Conservation (phyloP, 2,329 filamentous ascomycete species). For the Colletotrichum kahawae region DNA sequence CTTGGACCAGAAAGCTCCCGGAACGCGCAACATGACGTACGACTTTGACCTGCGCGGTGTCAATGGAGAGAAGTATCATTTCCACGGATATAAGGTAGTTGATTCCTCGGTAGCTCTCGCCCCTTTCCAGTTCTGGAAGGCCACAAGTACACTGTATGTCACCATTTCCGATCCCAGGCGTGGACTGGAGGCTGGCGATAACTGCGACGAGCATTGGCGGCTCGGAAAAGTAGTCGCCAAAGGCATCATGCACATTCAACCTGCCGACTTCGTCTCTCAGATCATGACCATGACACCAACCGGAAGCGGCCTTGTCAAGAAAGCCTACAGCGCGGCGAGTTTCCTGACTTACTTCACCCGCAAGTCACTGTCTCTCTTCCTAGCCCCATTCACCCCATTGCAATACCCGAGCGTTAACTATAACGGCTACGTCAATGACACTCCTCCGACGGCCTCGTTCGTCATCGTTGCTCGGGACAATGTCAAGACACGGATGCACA, state of each 20-base stretch:
- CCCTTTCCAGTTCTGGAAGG: constrained; percentile 62
- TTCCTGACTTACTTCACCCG: constrained; percentile 63
- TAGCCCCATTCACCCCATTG: constrained; percentile 59
- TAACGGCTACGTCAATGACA: constrained; percentile 59
- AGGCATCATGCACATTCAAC: constrained; percentile 63
- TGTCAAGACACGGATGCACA: constrained; percentile 56
- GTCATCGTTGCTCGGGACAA: constrained; percentile 57
- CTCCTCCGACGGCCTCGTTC: constrained; percentile 45
- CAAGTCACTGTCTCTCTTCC: constrained; percentile 56
- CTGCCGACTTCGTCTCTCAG: constrained; percentile 59
- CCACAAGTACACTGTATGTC: constrained; percentile 67
- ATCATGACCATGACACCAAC: constrained; percentile 58
- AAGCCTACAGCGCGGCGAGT: constrained; percentile 47
- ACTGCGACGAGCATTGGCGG: constrained; percentile 42
- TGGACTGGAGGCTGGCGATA: constrained; percentile 31
- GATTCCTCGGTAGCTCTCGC: constrained; percentile 64
- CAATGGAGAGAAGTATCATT: constrained; percentile 56
- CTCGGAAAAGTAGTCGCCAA: constrained; percentile 55
- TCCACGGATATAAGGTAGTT: constrained; percentile 68
- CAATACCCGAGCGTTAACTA: constrained; percentile 57
- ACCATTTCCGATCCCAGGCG: constrained; percentile 52
- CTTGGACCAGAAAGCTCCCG: constrained; percentile 55
- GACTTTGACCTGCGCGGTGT: constrained; percentile 64
- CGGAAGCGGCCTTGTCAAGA: constrained; percentile 50
- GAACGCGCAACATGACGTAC: constrained; percentile 65